These are phyloP conservation scores for Candida khao-thaluensis DNA, from an alignment of 805 yeast species.

Conservation along the genomic window DNA sequence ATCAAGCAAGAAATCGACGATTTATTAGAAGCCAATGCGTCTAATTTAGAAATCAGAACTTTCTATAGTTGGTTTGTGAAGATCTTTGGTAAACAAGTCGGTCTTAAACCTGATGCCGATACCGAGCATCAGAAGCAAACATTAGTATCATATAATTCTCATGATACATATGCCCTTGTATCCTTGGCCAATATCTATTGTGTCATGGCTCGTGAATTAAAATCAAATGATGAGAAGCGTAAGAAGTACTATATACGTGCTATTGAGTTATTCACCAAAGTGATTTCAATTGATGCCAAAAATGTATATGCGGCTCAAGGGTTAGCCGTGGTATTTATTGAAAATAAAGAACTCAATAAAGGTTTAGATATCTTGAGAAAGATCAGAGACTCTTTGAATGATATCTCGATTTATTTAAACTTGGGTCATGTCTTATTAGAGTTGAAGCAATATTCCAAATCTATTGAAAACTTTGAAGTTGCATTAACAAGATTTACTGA, in stretches of 20 bases:
- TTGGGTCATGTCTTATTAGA: constrained; percentile 86
- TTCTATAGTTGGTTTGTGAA: constrained; percentile 88
- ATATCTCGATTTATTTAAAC: constrained; percentile 78
- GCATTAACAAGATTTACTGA: constrained; percentile 67
- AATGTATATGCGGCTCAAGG: constrained; percentile 98
- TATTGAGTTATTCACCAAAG: constrained; percentile 89
- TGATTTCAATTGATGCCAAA: constrained; percentile 73
- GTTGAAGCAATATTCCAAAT: constrained; percentile 76
- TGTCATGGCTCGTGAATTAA: constrained; percentile 74
- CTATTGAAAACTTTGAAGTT: constrained; percentile 84
- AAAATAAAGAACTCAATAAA: constrained; percentile 66
- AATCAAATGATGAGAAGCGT: constrained; percentile 48
- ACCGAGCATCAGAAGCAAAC: constrained; percentile 83
- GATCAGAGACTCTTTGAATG: constrained; percentile 85
- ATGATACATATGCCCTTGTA: constrained; percentile 84
- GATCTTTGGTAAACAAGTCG: constrained; percentile 52
- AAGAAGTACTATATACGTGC: constrained; percentile 82
- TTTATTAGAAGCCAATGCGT: constrained; percentile 53
- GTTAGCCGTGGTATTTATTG: constrained; percentile 88
- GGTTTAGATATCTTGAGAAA: constrained; percentile 88
- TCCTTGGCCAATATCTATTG: constrained; percentile 89
- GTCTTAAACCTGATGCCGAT: constrained; percentile 56
- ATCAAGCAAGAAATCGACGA: constrained; percentile 54
- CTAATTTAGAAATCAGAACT: constrained; percentile 80
- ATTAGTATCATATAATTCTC: constrained; percentile 75